These are phyloP conservation scores for Gossypium davidsonii DNA, from an alignment of 441 rosid species.

Conservation along the genomic window DNA sequence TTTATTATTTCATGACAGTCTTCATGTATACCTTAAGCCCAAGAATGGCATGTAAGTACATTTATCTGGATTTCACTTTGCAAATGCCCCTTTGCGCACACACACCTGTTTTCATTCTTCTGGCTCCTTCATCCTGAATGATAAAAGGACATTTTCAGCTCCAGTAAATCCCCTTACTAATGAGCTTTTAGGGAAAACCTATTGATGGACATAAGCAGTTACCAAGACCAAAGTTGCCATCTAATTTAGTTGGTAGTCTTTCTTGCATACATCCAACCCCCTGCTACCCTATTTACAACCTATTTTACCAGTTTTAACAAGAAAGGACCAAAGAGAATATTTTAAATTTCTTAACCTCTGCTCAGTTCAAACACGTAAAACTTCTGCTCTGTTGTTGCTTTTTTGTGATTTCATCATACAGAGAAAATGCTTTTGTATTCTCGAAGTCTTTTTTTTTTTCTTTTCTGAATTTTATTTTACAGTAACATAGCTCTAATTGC, in stretches of 20 bases:
- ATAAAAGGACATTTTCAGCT: background rate
- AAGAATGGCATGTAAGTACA: conserved; percentile 94
- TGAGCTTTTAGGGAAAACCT: background rate
- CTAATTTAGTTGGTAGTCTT: background rate
- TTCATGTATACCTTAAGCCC: conserved; percentile 83
- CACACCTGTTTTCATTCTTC: background rate
- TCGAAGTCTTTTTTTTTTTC: background rate
- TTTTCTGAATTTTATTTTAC: background rate
- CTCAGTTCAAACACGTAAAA: background rate
- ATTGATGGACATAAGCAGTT: background rate
- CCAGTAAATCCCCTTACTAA: background rate
- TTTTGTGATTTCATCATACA: background rate
- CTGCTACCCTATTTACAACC: background rate
- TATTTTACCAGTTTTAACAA: background rate
- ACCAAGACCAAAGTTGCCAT: background rate
- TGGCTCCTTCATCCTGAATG: background rate
- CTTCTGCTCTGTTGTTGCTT: background rate
- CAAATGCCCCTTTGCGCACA: background rate
- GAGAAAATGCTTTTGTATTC: background rate
- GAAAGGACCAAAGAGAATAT: conserved; percentile 3
- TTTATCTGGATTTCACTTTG: background rate
- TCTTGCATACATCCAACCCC: background rate
- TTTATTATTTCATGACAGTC: conserved; percentile 82
- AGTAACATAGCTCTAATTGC: background rate
- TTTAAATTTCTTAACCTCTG: background rate